Evolutionary conservation across 257 asterid species (phyloP), one percentile per base, ranked within the genome.

Genomic region (Voacanga thouarsii): DNA sequence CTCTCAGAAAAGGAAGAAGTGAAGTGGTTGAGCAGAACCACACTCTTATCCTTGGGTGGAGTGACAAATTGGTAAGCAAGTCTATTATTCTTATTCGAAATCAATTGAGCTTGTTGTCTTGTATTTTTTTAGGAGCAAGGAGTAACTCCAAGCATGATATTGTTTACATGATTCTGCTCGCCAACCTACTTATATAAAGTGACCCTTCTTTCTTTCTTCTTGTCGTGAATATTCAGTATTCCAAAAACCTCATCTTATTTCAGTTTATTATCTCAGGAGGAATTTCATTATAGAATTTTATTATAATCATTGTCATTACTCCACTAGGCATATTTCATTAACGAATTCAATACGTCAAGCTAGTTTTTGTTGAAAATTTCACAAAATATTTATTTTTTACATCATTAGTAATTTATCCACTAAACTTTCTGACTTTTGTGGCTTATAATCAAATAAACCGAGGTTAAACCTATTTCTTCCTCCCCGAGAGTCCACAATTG

Each of bases 41-140:
- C 85, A 91, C 96, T 80, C 96, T 91, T 72, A 90, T 93, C 59
- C 97, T 93, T 73, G 98, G 98, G 30, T 93, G 98, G 98, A 93
- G 98, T 80, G 97, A 93, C 83, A 93, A 93, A 82, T 83, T 93
- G 96, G 98, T 91, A 83, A 24, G 90, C 71, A 71, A 66, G 18
- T 77, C 70, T 79, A 8, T 72, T 21, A 21, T 75, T 59, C 69
- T 76, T 79, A 39, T 57, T 47, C 12, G 51, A 33, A 39, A 50
- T 24, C 19, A 44, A 49, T 18, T 75, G 82, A 63, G 44, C 43
- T 39, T 65, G 4, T 26, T 16, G 1, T 65, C 14, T 49, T 70
- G 28, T 15, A 26, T 23, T 15, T 26, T 23, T 12, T 51, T 16
- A 30, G 2, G 55, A 47, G 30, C 23, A 10, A 47, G 65, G 21